These are phyloP conservation scores for Paulownia fortunei DNA, from an alignment of 257 asterid genomes.

Conservation along the genomic window DNA sequence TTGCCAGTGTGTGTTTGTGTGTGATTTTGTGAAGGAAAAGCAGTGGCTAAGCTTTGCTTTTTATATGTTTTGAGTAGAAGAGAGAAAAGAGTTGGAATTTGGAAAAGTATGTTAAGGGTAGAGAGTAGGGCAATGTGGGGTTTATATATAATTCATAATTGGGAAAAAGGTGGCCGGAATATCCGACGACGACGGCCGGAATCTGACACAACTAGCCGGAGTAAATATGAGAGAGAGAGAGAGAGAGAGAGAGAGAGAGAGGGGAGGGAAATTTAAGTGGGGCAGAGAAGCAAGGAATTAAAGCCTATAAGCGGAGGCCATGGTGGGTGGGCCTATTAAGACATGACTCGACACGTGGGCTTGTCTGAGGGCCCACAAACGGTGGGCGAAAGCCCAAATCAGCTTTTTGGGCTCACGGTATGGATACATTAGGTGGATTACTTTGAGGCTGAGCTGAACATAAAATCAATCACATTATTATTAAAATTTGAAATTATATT, in stretches of 20 bases:
- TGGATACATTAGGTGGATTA: too few species aligned
- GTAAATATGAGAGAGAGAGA: constrained; percentile 25
- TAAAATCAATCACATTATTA: too few species aligned
- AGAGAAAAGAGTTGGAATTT: constrained; percentile 7
- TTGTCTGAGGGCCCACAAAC: constrained; percentile 36
- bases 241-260: too few species aligned
- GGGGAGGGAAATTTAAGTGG: constrained; percentile 25
- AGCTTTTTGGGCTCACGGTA: constrained; percentile 7
- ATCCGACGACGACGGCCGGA: constrained; percentile 47
- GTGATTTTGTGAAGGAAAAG: constrained; percentile 6
- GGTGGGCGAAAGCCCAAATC: not conserved
- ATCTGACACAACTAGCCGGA: constrained; percentile 37
- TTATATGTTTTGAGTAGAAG: not conserved
- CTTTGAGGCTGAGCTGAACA: too few species aligned
- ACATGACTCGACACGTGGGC: constrained; percentile 61
- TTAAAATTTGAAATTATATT: too few species aligned
- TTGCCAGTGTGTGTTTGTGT: too few species aligned
- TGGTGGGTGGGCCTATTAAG: constrained; percentile 47
- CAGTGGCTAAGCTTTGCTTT: constrained; percentile 18
- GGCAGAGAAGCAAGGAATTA: constrained; percentile 29
- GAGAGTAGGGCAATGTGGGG: too few species aligned
- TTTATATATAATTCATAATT: too few species aligned
- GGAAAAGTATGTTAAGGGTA: not conserved
- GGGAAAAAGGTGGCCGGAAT: constrained; percentile 33
- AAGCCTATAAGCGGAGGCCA: constrained; percentile 40